Percentiles rank a stretch among this genome's conserved stretches.
Conservation (phyloP, 257 asterid species). For the Jacaranda mimosifolia region DNA sequence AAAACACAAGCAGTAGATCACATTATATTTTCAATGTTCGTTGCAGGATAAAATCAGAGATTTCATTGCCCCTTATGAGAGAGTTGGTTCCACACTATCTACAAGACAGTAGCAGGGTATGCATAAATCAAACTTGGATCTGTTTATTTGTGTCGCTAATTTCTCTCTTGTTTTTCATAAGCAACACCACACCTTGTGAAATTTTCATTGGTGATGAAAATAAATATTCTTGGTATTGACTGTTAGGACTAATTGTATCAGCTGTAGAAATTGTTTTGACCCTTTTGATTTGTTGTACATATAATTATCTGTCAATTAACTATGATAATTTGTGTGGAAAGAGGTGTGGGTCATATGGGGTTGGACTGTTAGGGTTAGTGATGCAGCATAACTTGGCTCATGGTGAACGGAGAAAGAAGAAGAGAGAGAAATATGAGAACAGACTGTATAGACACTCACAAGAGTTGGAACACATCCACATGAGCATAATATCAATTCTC, state of each 20-base stretch:
- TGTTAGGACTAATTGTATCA: not conserved
- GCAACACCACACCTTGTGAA: slow-evolving; percentile 15
- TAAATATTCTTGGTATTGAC: slow-evolving; percentile 22
- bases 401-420: not conserved
- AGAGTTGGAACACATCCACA: not conserved
- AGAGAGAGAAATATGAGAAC: not conserved
- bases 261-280: slow-evolving; percentile 6
- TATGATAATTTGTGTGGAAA: slow-evolving; percentile 8
- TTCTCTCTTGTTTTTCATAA: slow-evolving; percentile 17
- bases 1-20: slow-evolving; percentile 20
- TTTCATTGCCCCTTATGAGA: slow-evolving; percentile 85
- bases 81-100: slow-evolving; percentile 95
- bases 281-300: slow-evolving; percentile 4
- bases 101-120: slow-evolving; percentile 93
- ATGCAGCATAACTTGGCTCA: not conserved
- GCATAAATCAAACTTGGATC: slow-evolving; percentile 41
- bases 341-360: slow-evolving; percentile 17
- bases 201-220: slow-evolving; percentile 15
- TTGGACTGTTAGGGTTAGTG: not conserved
- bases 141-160: slow-evolving; percentile 22
- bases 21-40: slow-evolving; percentile 36
- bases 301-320: not conserved
- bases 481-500: not conserved
- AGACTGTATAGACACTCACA: not conserved
- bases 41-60: slow-evolving; percentile 90